Base-by-base conservation (phyloP, 2,329 filamentous ascomycete species). In the Colletotrichum sp. region DNA sequence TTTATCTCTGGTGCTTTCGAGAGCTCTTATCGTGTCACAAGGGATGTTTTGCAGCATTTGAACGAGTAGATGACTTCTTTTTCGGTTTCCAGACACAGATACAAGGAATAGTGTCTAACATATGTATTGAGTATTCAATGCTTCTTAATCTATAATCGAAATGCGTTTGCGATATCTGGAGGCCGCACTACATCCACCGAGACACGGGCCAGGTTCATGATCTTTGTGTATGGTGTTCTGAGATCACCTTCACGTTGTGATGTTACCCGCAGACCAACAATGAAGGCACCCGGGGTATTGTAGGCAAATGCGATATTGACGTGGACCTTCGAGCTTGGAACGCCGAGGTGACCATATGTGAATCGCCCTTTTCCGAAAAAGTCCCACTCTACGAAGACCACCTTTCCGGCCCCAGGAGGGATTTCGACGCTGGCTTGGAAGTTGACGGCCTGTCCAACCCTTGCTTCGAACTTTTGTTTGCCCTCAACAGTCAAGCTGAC, bases 331-430 rank as follows among this genome's bases (percentile, higher is more conserved):
- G 49, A 32, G 6, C 32, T 18, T 18, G 69, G 49, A 26, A 16
- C 18, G 6, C 16, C 32, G 28, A 55, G 21, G 13, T 24, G 21
- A 3, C 44, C 30, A 49, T 13, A 26, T 15, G 16, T 21, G 44
- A 24, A 68, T 13, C 44, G 13, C 30, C 69, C 62, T 15, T 32
- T 39, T 32, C 65, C 62, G 26, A 65, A 44, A 9, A 71, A 57
- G 36, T 80, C 79, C 76, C 78, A 80, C 55, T 79, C 78, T 5
- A 80, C 34, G 2, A 69, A 75, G 3, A 77, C 71, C 13, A 80
- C 67, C 5, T 71, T 30, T 13, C 80, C 80, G 3, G 74, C 49
- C 5, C 72, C 72, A 0, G 52, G 34, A 8, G 78, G 77, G 6
- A 69, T 21, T 28, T 74, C 66, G 8, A 75, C 49, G 5, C 16